Percentiles rank a stretch among this genome's conserved stretches.
These are phyloP conservation scores for Ceratocystis eucalypticola DNA, from an alignment of 2,329 filamentous ascomycete genomes.

Conservation along the genomic window DNA sequence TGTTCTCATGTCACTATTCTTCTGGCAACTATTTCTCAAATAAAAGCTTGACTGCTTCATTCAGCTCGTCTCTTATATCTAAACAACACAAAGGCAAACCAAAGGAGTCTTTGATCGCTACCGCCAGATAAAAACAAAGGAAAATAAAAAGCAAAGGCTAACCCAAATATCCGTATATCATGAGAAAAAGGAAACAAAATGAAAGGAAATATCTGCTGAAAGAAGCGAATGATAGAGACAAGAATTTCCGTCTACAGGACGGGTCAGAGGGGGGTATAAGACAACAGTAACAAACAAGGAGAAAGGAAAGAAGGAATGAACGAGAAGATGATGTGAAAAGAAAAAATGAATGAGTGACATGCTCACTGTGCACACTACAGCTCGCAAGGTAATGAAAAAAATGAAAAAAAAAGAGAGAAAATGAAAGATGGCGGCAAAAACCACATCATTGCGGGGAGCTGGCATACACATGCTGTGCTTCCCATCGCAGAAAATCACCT, in stretches of 20 bases:
- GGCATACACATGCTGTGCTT: constrained; percentile 37
- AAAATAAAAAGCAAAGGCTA: constrained; percentile 8
- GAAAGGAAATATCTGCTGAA: not conserved
- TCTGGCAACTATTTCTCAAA: too few relatives aligned
- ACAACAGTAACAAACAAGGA: constrained; percentile 18
- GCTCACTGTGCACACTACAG: too few relatives aligned
- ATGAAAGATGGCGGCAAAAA: too few relatives aligned
- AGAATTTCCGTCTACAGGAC: not conserved
- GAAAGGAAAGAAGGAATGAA: not conserved
- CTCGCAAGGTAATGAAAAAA: constrained; percentile 10
- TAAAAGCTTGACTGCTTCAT: too few relatives aligned
- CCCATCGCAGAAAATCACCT: constrained; percentile 46
- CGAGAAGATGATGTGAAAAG: constrained; percentile 15
- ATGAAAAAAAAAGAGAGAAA: constrained; percentile 8
- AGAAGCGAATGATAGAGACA: not conserved
- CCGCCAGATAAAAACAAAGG: not conserved
- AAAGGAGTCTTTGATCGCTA: not conserved
- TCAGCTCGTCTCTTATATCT: too few relatives aligned
- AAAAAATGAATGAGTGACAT: not conserved
- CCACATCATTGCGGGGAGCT: constrained; percentile 22
- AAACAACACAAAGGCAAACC: too few relatives aligned
- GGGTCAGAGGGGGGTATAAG: not conserved
- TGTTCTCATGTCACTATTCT: too few relatives aligned
- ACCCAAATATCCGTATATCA: constrained; percentile 8
- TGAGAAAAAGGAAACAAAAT: constrained; percentile 11